Percentiles rank a stretch among this genome's conserved stretches.
phyloP scores from a whole-genome alignment of 2,329 filamentous ascomycete genomes.

The Teratosphaeria pseudoeucalypti region DNA sequence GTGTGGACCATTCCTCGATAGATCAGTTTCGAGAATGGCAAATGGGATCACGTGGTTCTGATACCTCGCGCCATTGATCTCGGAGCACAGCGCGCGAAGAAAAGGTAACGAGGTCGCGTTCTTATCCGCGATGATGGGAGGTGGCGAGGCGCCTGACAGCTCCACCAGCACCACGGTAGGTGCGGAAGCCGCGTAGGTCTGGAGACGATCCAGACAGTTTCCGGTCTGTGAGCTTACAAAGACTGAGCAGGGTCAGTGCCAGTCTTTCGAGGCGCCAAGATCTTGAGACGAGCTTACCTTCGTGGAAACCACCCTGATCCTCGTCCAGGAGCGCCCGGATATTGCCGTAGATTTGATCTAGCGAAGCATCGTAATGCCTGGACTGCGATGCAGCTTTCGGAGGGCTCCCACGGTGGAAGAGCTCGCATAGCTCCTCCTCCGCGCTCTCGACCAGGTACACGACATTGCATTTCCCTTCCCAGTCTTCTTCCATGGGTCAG shows the following conservation, averaged over 20 bases:
- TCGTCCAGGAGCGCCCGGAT: slow-evolving; percentile 21
- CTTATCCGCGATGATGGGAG: slow-evolving; percentile 1
- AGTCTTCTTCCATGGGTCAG: slow-evolving; percentile 19
- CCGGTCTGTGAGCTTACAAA: slow-evolving; percentile 19
- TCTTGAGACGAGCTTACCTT: slow-evolving; percentile 14
- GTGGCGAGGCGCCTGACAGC: slow-evolving; percentile 4
- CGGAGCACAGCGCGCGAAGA: slow-evolving; percentile 15
- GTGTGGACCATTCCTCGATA: slow-evolving; percentile 2
- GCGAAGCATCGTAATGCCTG: slow-evolving; percentile 2
- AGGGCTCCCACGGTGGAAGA: slow-evolving; percentile 11
- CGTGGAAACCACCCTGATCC: slow-evolving; percentile 21
- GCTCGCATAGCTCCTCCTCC: slow-evolving; percentile 13
- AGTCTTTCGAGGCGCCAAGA: not conserved
- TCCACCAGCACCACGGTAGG: slow-evolving; percentile 22
- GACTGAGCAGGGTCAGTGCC: slow-evolving; percentile 14
- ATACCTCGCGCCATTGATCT: slow-evolving; percentile 16
- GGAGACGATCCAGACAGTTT: slow-evolving; percentile 17
- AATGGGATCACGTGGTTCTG: slow-evolving; percentile 22
- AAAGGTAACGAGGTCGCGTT: slow-evolving; percentile 9
- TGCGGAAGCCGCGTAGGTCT: slow-evolving; percentile 12
- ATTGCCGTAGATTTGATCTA: slow-evolving; percentile 17
- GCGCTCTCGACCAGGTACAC: slow-evolving; percentile 22
- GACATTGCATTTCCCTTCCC: slow-evolving; percentile 19
- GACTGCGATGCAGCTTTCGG: slow-evolving; percentile 7
- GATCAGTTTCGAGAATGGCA: slow-evolving; percentile 10